These are phyloP conservation scores for Diaporthe eres DNA, from an alignment of 2,329 filamentous ascomycete species.

Conservation along the genomic window DNA sequence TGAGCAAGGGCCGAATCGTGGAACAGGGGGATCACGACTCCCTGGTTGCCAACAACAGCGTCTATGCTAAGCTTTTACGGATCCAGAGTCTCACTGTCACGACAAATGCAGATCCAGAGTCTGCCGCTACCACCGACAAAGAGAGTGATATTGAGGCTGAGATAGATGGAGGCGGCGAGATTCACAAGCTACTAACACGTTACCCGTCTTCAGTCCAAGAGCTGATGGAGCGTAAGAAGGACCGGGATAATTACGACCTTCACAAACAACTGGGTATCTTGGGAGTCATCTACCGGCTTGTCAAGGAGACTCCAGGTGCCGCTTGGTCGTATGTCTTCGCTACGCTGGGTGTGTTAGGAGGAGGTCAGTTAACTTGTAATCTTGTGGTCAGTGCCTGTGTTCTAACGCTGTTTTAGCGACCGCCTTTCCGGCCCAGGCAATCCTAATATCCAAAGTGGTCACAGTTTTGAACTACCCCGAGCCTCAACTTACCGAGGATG, in stretches of 20 bases:
- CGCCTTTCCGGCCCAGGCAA: slow-evolving; percentile 11
- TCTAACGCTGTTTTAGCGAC: not conserved
- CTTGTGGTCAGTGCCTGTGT: not conserved
- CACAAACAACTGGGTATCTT: slow-evolving; percentile 4
- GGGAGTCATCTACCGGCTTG: not conserved
- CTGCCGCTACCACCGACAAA: slow-evolving; percentile 18
- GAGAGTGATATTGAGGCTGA: slow-evolving; percentile 25
- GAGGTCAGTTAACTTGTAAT: not conserved
- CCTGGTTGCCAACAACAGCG: not conserved
- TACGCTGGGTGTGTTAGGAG: not conserved
- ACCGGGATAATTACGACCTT: not conserved
- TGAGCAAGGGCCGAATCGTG: slow-evolving; percentile 50
- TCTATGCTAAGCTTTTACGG: slow-evolving; percentile 46
- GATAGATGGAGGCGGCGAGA: not conserved
- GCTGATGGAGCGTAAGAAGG: not conserved
- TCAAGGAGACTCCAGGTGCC: not conserved
- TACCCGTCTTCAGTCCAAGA: not conserved
- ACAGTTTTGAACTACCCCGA: not conserved
- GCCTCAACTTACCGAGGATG: not conserved
- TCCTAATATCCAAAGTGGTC: slow-evolving; percentile 2
- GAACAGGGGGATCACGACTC: slow-evolving; percentile 49
- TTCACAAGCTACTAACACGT: not conserved
- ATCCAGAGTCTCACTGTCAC: slow-evolving; percentile 44
- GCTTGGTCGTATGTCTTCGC: not conserved
- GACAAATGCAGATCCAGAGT: not conserved